Base-by-base conservation (phyloP, 805 yeast species). In the Starmerella stigmatis region DNA sequence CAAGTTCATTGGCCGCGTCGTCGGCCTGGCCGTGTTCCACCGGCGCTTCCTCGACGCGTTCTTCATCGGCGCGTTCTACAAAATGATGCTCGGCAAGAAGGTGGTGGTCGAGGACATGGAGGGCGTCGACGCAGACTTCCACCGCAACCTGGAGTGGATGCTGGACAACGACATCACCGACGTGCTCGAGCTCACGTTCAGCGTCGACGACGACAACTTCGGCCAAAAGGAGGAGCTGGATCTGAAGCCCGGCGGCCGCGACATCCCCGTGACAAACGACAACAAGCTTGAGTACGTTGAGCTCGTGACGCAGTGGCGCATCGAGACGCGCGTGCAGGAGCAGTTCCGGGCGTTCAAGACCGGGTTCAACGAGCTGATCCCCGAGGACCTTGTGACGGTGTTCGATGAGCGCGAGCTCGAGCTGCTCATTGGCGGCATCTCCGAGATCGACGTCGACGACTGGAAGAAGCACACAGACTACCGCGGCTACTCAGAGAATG, bases 391-490 rank as follows among this genome's bases (percentile, higher is more conserved):
- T 50, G 94, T 92, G 45, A 86, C 84, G 55, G 98, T 92, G 35
- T 92, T 92, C 63, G 98, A 92, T 66, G 98, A 92, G 69, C 81
- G 96, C 64, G 99, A 92, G 67, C 70, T 92, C 53, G 99, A 92
- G 71, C 71, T 92, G 62, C 75, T 92, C 61, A 92, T 92, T 65
- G 98, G 98, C 64, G 99, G 99, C 65, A 79, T 92, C 60, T 92
- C 96, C 2, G 98, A 92, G 60, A 89, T 92, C 59, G 98, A 92
- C 65, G 83, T 89, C 47, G 96, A 88, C 54, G 99, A 92, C 70
- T 92, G 99, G 99, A 92, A 86, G 69, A 88, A 86, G 63, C 96
- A 92, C 64, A 92, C 99, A 17, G 99, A 92, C 65, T 92, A 92
- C 68, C 78, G 98, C 69, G 98, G 98, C 5, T 92, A 89, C 66